phyloP scores from a whole-genome alignment of 352 stramenopile genomes.

The Peronospora destructor region DNA sequence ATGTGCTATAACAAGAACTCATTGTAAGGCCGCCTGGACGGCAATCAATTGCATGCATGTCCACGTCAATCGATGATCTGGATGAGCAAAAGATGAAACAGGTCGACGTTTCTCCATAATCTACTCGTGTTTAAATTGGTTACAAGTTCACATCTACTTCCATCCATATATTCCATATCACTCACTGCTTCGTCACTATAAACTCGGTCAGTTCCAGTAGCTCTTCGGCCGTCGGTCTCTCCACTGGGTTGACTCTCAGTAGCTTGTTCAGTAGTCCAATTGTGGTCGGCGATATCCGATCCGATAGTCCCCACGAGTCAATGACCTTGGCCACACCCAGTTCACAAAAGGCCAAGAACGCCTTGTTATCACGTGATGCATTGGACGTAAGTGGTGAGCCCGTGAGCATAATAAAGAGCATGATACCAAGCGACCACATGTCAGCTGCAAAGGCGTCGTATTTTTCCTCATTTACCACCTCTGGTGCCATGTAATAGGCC shows the following conservation, averaged over 20 bases:
- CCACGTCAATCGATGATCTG: too few species aligned
- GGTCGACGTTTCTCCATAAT: too few species aligned
- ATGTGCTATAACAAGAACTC: too few species aligned
- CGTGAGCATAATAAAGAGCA: slow-evolving; percentile 64
- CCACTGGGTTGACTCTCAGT: slow-evolving; percentile 1
- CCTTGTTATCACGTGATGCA: slow-evolving; percentile 26
- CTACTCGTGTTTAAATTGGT: neutral
- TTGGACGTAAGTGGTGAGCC: slow-evolving; percentile 36
- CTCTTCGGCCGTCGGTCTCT: slow-evolving; percentile 9
- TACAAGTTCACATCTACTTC: neutral
- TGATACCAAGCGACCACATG: slow-evolving; percentile 57
- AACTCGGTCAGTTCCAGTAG: slow-evolving; percentile 21
- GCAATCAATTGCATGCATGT: too few species aligned
- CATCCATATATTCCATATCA: neutral
- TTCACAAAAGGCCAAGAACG: slow-evolving; percentile 27
- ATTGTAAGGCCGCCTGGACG: too few species aligned
- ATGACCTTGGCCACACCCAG: slow-evolving; percentile 46
- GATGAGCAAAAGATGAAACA: too few species aligned
- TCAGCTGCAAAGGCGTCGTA: slow-evolving; percentile 49
- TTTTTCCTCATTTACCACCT: slow-evolving; percentile 27
- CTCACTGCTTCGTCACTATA: neutral
- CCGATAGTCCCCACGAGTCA: slow-evolving; percentile 35
- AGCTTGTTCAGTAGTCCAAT: slow-evolving; percentile 9
- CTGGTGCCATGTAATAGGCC: slow-evolving; percentile 55
- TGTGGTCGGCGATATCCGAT: slow-evolving; percentile 13